Percentiles rank a stretch among this genome's conserved stretches.
Conservation (phyloP, 2,329 filamentous ascomycete genomes). For the Helotiales sp. region DNA sequence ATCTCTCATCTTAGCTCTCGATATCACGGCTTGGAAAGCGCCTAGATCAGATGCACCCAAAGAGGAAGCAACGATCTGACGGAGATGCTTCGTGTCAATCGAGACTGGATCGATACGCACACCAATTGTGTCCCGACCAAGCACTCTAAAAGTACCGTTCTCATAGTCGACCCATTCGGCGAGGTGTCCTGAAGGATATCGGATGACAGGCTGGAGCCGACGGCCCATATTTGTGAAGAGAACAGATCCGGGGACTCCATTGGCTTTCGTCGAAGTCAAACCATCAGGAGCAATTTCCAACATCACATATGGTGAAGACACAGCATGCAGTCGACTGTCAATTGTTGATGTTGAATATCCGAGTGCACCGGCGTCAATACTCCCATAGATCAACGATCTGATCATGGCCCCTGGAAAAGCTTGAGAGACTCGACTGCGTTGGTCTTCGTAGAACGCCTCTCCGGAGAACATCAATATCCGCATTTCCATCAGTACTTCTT, state of each 20-base stretch:
- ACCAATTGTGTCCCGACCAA: neutral
- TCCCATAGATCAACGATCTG: slow-evolving; percentile 6
- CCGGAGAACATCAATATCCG: slow-evolving; percentile 11
- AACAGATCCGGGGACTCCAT: slow-evolving; percentile 2
- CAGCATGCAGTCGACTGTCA: slow-evolving; percentile 1
- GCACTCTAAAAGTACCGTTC: slow-evolving; percentile 1
- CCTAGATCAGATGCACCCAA: neutral
- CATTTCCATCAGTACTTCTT: neutral
- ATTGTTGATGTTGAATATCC: slow-evolving; percentile 1
- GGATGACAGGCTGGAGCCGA: slow-evolving; percentile 12
- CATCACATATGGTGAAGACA: slow-evolving; percentile 5
- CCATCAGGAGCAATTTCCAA: slow-evolving; percentile 12
- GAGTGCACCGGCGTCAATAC: slow-evolving; percentile 2
- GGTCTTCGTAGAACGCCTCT: slow-evolving; percentile 13
- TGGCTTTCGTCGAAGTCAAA: neutral
- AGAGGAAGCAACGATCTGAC: neutral
- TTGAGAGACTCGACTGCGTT: neutral
- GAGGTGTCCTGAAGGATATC: slow-evolving; percentile 12
- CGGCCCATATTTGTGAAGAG: slow-evolving; percentile 12
- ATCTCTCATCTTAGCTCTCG: slow-evolving; percentile 7
- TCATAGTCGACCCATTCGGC: slow-evolving; percentile 14
- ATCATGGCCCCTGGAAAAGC: slow-evolving; percentile 11
- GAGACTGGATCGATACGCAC: neutral
- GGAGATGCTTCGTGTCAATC: slow-evolving; percentile 2
- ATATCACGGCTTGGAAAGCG: slow-evolving; percentile 10